phyloP scores from a whole-genome alignment of 1,284 basidiomycete species.

The Apiotrichum brassicae region DNA sequence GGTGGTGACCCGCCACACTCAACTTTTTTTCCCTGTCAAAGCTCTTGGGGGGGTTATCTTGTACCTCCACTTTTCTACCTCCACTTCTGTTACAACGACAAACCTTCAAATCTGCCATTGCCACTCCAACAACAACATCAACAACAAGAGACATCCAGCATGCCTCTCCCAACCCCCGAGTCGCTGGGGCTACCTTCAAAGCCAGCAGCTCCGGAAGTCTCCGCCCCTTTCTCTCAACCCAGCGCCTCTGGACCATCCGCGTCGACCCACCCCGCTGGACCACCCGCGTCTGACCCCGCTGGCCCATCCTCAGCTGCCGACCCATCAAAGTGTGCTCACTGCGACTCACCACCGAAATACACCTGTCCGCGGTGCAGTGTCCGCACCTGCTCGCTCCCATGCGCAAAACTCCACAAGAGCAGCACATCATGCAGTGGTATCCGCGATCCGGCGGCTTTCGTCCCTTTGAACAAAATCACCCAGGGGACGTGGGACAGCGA shows the following conservation, averaged over 20 bases:
- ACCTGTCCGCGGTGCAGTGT: constrained; percentile 70
- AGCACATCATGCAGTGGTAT: constrained; percentile 61
- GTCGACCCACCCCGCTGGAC: not conserved
- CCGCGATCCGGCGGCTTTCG: constrained; percentile 64
- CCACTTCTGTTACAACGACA: too few species aligned
- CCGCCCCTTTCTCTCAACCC: too few species aligned
- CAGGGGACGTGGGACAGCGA: constrained; percentile 79
- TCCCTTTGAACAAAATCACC: constrained; percentile 70
- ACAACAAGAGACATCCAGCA: not conserved
- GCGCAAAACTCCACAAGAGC: constrained; percentile 65
- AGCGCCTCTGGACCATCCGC: not conserved
- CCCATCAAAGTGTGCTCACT: constrained; percentile 18
- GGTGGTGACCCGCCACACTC: too few species aligned
- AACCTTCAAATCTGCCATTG: too few species aligned
- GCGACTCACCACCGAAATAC: constrained; percentile 55
- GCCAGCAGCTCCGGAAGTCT: too few species aligned
- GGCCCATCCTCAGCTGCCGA: not conserved
- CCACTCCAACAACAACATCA: too few species aligned
- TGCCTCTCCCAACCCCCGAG: constrained; percentile 1
- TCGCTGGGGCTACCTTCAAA: constrained; percentile 1
- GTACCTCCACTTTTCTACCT: too few species aligned
- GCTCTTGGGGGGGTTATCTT: too few species aligned
- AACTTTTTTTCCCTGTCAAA: too few species aligned
- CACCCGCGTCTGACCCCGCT: too few species aligned
- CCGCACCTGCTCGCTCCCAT: constrained; percentile 66